These are phyloP conservation scores for Arachis hypogaea DNA, from an alignment of 306 rosid genomes.

Conservation along the genomic window DNA sequence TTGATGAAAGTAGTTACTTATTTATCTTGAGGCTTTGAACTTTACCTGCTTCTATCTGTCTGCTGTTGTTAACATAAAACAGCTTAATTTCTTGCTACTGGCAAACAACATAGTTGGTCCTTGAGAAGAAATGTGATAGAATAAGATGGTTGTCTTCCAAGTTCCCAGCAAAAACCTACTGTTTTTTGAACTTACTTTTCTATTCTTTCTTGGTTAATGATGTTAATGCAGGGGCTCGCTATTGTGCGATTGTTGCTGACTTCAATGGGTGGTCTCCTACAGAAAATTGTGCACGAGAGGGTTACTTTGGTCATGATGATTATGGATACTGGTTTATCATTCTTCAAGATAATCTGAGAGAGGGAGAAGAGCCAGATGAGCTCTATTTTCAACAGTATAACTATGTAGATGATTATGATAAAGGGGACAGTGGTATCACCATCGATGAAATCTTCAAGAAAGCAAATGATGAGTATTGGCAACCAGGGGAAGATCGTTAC, in stretches of 20 bases:
- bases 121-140: slow-evolving; percentile 19
- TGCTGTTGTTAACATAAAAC: slow-evolving; percentile 13
- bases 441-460: slow-evolving; percentile 79
- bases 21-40: slow-evolving; percentile 7
- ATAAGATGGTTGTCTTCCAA: slow-evolving; percentile 4
- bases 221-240: slow-evolving; percentile 78
- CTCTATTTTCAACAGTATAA: slow-evolving; percentile 93
- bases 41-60: slow-evolving; percentile 19
- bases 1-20: slow-evolving; percentile 9
- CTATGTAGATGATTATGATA: slow-evolving; percentile 86
- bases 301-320: slow-evolving; percentile 91
- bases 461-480: slow-evolving; percentile 89
- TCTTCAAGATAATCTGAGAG: slow-evolving; percentile 87
- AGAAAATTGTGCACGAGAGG: slow-evolving; percentile 89
- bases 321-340: slow-evolving; percentile 95
- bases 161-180: slow-evolving; percentile 11
- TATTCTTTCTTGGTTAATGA: slow-evolving; percentile 33
- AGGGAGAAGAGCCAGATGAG: slow-evolving; percentile 83
- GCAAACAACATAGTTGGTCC: slow-evolving; percentile 6
- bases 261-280: slow-evolving; percentile 92
- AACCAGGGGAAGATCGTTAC: slow-evolving; percentile 91
- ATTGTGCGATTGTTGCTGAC: slow-evolving; percentile 86
- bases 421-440: slow-evolving; percentile 90
- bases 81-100: slow-evolving; percentile 26
- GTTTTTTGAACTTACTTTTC: slow-evolving; percentile 30